These are phyloP conservation scores for Vitis hybrid DNA, from an alignment of 177 flowering plant genomes.

Conservation along the genomic window DNA sequence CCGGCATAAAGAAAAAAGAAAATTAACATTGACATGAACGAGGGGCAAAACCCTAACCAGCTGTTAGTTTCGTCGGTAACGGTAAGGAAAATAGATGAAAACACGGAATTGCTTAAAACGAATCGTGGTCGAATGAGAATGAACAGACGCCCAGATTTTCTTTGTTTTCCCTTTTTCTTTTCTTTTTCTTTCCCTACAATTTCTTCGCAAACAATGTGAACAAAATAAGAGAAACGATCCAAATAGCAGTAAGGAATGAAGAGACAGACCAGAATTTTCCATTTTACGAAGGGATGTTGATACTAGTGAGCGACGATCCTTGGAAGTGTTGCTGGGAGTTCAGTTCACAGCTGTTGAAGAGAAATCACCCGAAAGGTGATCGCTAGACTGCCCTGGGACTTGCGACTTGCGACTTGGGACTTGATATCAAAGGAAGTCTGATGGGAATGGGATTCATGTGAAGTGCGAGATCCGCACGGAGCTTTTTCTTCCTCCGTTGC, in stretches of 20 bases:
- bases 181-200: background rate
- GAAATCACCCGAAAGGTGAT: too few species aligned
- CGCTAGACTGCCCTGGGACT: too few species aligned
- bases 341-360: background rate
- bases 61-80: background rate
- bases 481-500: too few species aligned
- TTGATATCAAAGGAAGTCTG: too few species aligned
- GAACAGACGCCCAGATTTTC: background rate
- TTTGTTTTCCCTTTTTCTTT: background rate
- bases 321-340: background rate
- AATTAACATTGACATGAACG: background rate
- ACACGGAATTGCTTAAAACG: background rate
- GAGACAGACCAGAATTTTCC: constrained; percentile 22
- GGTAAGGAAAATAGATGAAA: background rate
- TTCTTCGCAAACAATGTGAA: constrained; percentile 9
- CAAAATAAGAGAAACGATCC: background rate
- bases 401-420: too few species aligned
- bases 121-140: background rate
- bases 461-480: too few species aligned
- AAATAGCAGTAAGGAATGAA: background rate
- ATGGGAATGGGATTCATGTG: too few species aligned
- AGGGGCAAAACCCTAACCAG: background rate
- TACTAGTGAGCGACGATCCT: background rate
- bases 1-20: background rate
- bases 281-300: constrained; percentile 1